phyloP scores from a whole-genome alignment of 169 alveolate species.

The Perkinsus chesapeaki region DNA sequence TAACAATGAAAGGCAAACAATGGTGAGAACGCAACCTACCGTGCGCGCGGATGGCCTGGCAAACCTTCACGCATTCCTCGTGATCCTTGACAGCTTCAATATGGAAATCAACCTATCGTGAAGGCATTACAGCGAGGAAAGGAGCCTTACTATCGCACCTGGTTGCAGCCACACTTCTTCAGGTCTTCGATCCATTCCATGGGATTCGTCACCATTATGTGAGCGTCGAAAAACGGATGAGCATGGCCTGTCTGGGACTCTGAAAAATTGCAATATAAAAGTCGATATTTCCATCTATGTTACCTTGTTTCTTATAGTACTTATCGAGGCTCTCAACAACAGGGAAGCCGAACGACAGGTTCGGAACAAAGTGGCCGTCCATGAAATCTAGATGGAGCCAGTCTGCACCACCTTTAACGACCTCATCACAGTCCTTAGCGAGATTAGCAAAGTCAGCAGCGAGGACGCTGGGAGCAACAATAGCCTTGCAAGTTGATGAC shows the following conservation, averaged over 20 bases:
- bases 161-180: slow-evolving; percentile 58
- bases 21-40: slow-evolving; percentile 11
- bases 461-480: slow-evolving; percentile 35
- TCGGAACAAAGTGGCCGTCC: slow-evolving; percentile 69
- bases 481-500: background rate
- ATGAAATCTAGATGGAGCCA: slow-evolving; percentile 42
- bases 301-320: slow-evolving; percentile 19
- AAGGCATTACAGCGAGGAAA: background rate
- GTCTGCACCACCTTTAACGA: slow-evolving; percentile 35
- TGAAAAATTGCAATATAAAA: background rate
- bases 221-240: slow-evolving; percentile 64
- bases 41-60: slow-evolving; percentile 3
- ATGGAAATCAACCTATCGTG: background rate
- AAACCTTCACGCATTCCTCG: background rate
- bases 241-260: background rate
- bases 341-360: slow-evolving; percentile 68
- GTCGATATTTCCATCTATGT: background rate
- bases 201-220: slow-evolving; percentile 69
- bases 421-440: slow-evolving; percentile 11
- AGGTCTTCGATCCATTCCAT: slow-evolving; percentile 61
- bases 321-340: slow-evolving; percentile 55
- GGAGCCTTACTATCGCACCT: slow-evolving; percentile 25
- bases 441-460: slow-evolving; percentile 31
- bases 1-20: background rate
- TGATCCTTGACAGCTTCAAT: background rate